Base-by-base conservation (phyloP, 2,329 filamentous ascomycete genomes). In the Fusarium sp. region DNA sequence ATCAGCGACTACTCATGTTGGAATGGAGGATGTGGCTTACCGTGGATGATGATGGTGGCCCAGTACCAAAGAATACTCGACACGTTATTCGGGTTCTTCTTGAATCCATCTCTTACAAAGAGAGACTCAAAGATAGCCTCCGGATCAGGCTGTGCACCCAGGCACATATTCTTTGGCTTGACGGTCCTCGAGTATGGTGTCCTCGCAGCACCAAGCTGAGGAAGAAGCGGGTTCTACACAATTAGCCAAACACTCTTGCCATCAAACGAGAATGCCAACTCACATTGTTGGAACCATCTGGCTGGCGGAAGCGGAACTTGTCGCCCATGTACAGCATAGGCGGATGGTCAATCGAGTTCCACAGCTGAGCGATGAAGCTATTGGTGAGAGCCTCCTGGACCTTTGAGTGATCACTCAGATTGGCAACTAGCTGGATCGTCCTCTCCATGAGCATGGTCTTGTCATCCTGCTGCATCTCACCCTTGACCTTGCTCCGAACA, bases 371-470 rank as follows among this genome's bases (percentile, higher is more conserved):
- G 49, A 94, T 83, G 71, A 94, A 91, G 44, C 79, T 77, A 70
- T 90, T 88, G 10, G 91, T 93, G 46, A 94, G 80, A 50, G 88
- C 79, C 40, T 84, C 81, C 11, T 90, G 83, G 24, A 85, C 83
- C 69, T 85, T 86, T 2, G 90, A 93, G 54, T 85, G 81, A 48
- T 84, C 78, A 1, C 89, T 89, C 32, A 93, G 81, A 30, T 85
- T 85, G 14, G 89, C 84, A 7, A 92, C 89, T 17, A 93, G 82
- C 80, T 89, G 86, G 62, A 93, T 92, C 7, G 90, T 83, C 9
- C 87, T 83, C 76, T 93, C 91, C 88, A 93, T 92, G 43, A 93
- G 81, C 83, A 92, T 91, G 3, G 89, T 91, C 79, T 91, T 91
- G 80, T 95, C 92, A 71, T 95, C 89, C 7, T 87, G 78, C 12